Evolutionary conservation across 345 rosid species (phyloP), one percentile per base, ranked within the genome.

Genomic region (Angophora floribunda): DNA sequence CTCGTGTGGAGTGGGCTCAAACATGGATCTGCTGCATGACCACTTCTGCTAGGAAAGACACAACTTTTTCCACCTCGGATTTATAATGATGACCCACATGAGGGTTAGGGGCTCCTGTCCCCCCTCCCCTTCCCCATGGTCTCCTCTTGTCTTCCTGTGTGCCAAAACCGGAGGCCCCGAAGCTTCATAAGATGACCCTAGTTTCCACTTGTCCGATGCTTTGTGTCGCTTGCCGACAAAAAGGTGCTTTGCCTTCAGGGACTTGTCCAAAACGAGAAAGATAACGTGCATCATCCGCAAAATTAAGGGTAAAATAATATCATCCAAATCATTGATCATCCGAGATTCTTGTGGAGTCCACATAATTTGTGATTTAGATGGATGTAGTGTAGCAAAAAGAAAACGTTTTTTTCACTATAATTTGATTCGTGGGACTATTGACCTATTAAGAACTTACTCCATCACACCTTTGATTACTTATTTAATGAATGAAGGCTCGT

Each of bases 81-180:
- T 63, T 0, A 0, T n/a, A 0, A 63, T n/a, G 75, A 7, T 2
- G 19, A n/a, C 75, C 6, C 9, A n/a, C 0, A 0, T 61, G 32
- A 22, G 61, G 61, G 13, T 55, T 4, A 8, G 61, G 61, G 41
- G 41, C 41, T 36, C 41, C 41, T 36, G 41, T 36, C 41, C 41
- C 41, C 41, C 41, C 7, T 55, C 19, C 28, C 67, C 65, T 26
- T 13, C 2, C 14, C 65, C 2, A 1, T 24, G 13, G 6, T 13
- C 1, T 59, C 45, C 45, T 70, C 45, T 36, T 36, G 82, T 75
- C 84, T 11, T 19, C 84, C 44, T 19, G 49, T 6, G 49, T 19
- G 84, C 84, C 84, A 75, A 75, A 3, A 44, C 2, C 82, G 26
- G 13, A 75, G 21, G 49, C 49, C 49, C 28, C 49, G 84, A 75